These are phyloP conservation scores for Aquilaria sinensis DNA, from an alignment of 345 rosid genomes.

Conservation along the genomic window DNA sequence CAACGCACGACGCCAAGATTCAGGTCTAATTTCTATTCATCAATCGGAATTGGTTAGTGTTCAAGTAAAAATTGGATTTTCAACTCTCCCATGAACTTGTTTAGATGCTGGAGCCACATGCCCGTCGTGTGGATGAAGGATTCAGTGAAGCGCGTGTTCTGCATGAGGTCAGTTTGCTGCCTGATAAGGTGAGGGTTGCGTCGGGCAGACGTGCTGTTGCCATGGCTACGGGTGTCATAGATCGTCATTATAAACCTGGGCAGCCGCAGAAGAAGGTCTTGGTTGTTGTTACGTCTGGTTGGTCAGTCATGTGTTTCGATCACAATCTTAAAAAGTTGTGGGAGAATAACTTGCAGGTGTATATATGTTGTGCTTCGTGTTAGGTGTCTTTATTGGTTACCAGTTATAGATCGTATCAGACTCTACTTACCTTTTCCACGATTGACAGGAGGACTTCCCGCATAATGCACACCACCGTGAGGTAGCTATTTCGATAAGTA, in stretches of 20 bases:
- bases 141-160: slow-evolving; percentile 86
- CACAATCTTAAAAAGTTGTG: slow-evolving; percentile 91
- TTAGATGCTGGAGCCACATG: slow-evolving; percentile 84
- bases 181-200: slow-evolving; percentile 78
- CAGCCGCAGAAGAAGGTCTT: slow-evolving; percentile 87
- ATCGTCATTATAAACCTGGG: slow-evolving; percentile 51
- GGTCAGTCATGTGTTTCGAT: slow-evolving; percentile 97
- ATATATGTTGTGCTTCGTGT: neutral
- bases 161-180: slow-evolving; percentile 56
- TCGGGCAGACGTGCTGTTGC: slow-evolving; percentile 90
- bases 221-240: slow-evolving; percentile 92
- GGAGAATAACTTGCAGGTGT: slow-evolving; percentile 91
- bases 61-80: neutral
- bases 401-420: too few species aligned
- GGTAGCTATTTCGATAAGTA: slow-evolving; percentile 69
- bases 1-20: slow-evolving; percentile 90
- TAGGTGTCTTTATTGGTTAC: neutral
- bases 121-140: slow-evolving; percentile 82
- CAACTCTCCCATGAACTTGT: too few species aligned
- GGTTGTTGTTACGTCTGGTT: slow-evolving; percentile 94
- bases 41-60: neutral
- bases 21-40: slow-evolving; percentile 36
- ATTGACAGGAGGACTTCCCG: slow-evolving; percentile 79
- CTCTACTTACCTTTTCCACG: too few species aligned
- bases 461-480: slow-evolving; percentile 90